A percentile compares a stretch with the other conserved stretches of the same genome.
phyloP scores from a whole-genome alignment of 345 rosid species.

The Pugionium cornutum region DNA sequence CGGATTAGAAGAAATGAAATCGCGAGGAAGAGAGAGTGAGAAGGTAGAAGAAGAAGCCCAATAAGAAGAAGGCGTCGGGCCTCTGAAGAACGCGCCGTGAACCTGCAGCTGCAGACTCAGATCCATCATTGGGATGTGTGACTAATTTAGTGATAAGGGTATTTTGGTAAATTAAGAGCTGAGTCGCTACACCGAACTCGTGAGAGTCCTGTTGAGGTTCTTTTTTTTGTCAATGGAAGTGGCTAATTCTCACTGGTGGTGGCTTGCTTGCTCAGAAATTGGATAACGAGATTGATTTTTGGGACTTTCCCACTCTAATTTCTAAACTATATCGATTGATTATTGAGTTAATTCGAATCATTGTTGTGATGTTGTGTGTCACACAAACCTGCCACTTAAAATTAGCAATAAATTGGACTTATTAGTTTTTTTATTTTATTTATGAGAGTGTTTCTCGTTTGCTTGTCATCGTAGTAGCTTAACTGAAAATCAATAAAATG shows the following conservation, averaged over 20 bases:
- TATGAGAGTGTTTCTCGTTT: too few relatives aligned
- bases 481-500: too few relatives aligned
- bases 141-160: constrained; percentile 11
- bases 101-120: constrained; percentile 29
- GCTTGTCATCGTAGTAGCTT: too few relatives aligned
- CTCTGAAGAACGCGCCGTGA: constrained; percentile 30
- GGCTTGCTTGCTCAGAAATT: constrained; percentile 6
- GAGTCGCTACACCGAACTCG: constrained; percentile 25
- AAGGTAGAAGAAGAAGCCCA: constrained; percentile 26
- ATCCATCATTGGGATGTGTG: constrained; percentile 35
- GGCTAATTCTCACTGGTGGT: constrained; percentile 24
- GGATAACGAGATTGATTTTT: neutral
- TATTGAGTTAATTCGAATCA: too few relatives aligned
- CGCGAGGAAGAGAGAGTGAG: constrained; percentile 25
- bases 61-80: constrained; percentile 26
- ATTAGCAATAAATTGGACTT: too few relatives aligned
- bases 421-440: too few relatives aligned
- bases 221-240: constrained; percentile 20
- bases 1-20: constrained; percentile 3
- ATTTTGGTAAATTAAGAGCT: constrained; percentile 16
- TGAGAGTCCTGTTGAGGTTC: neutral
- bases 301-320: neutral
- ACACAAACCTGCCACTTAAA: too few relatives aligned
- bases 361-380: too few relatives aligned
- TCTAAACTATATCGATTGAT: too few relatives aligned